Base-by-base conservation (phyloP, 257 asterid species). In the Solanum lignicaule region DNA sequence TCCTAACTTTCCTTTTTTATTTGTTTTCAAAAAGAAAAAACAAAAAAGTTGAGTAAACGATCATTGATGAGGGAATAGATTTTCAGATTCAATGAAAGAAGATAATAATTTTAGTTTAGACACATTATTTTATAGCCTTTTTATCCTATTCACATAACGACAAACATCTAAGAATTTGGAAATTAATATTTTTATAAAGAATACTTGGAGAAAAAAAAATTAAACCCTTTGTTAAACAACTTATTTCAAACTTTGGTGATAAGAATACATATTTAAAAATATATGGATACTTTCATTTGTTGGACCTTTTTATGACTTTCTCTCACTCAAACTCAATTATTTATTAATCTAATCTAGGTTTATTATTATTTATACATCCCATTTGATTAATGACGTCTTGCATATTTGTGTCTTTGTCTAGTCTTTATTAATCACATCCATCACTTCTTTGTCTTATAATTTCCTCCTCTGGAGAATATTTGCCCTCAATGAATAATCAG, bases 61-160 rank as follows among this genome's bases (percentile, higher is more conserved):
- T 46, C 41, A 81, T 46, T 81, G 29, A 81, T 81, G 20, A 46
- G 68, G 68, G 68, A 29, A 79, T 43, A 8, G 85, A 81, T 27
- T 79, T 9, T 1, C 68, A 46, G 85, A 18, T 81, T 81, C 85
- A 81, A 46, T 81, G 85, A 46, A 81, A 81, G 68, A 18, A 16
- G 85, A 81, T 29, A 46, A 81, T 81, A 27, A 81, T 46, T 81
- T 46, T 62, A 79, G 23, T 27, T 41, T 31, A 15, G 18, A 27
- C 65, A 33, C n/a, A 87, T 20, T 66, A 81, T 73, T 87, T 58
- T 87, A 85, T 87, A 87, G 86, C 58, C 65, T 36, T 7, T 36
- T 75, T 60, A 18, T 25, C 55, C 55, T 87, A 39, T 29, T 32
- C 66, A 78, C 38, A 52, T 78, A 65, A 76, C 58, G 81, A 87